Conservation (phyloP, 2,329 filamentous ascomycete species). For the Fusarium guadeloupense region DNA sequence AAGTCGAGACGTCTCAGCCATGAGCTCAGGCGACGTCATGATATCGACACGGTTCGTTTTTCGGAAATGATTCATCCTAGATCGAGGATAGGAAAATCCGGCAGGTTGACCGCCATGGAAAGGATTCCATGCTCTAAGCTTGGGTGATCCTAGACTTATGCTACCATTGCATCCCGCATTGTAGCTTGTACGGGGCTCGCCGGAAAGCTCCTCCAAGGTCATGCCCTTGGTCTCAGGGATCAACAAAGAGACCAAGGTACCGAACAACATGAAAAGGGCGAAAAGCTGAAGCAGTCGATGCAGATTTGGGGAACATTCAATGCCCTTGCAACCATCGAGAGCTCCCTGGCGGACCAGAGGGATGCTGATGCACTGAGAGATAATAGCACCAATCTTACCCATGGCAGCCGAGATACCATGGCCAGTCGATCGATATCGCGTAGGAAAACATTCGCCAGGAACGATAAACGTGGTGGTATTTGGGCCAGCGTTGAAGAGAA, state of each 20-base stretch:
- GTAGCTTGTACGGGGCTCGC: conserved; percentile 70
- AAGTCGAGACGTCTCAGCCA: conserved; percentile 39
- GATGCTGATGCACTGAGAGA: conserved; percentile 72
- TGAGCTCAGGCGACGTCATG: conserved; percentile 55
- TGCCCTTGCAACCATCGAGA: conserved; percentile 58
- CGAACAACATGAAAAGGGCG: conserved; percentile 81
- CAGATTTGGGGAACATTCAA: conserved; percentile 66
- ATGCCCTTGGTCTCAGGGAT: conserved; percentile 80
- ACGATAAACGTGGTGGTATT: conserved; percentile 74
- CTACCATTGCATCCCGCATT: conserved; percentile 62
- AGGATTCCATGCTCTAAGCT: conserved; percentile 54
- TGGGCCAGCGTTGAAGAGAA: conserved; percentile 73
- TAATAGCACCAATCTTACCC: conserved; percentile 74
- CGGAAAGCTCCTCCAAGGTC: conserved; percentile 76
- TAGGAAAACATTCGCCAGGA: conserved; percentile 72
- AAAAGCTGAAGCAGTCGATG: conserved; percentile 81
- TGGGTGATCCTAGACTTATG: conserved; percentile 50
- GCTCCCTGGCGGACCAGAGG: conserved; percentile 68
- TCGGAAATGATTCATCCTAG: conserved; percentile 40
- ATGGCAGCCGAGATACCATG: conserved; percentile 73
- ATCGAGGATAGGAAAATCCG: conserved; percentile 59
- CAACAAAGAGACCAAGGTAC: conserved; percentile 73
- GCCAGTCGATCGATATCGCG: conserved; percentile 67
- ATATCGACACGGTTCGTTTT: conserved; percentile 51
- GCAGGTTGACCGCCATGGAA: conserved; percentile 62